These are phyloP conservation scores for Clonostachys rhizophaga DNA, from an alignment of 2,329 filamentous ascomycete genomes.

Conservation along the genomic window DNA sequence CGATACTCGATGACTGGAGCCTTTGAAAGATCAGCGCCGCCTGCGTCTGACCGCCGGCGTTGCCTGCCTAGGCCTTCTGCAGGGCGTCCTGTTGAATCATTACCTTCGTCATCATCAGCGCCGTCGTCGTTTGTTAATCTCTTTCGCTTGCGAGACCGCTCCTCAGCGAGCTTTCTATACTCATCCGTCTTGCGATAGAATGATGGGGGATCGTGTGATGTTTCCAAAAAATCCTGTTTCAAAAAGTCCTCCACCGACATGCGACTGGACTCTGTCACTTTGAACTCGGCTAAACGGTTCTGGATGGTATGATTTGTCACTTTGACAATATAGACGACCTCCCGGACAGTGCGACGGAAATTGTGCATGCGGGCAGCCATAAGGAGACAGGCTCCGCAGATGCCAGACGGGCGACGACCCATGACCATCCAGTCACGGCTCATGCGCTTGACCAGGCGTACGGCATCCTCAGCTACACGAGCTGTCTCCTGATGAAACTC, in stretches of 20 bases:
- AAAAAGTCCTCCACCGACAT: conserved; percentile 87
- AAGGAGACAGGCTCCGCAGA: conserved; percentile 90
- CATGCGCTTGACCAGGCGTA: conserved; percentile 87
- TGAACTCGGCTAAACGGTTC: conserved; percentile 88
- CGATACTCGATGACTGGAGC: conserved; percentile 31
- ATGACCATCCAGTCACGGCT: conserved; percentile 96
- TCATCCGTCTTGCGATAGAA: conserved; percentile 65
- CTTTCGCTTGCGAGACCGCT: conserved; percentile 20
- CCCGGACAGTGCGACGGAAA: conserved; percentile 84
- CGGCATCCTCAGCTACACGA: conserved; percentile 83
- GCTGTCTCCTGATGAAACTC: conserved; percentile 82
- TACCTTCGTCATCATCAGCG: conserved; percentile 20
- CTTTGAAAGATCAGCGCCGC: conserved; percentile 25
- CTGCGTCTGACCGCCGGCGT: background rate
- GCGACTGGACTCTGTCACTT: conserved; percentile 75
- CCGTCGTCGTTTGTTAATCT: conserved; percentile 12
- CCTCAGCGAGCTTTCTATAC: conserved; percentile 47
- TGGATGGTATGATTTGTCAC: conserved; percentile 92
- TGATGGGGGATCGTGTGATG: conserved; percentile 75
- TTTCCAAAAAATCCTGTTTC: conserved; percentile 66
- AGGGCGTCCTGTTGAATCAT: conserved; percentile 9
- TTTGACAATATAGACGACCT: conserved; percentile 98
- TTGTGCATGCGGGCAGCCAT: conserved; percentile 98
- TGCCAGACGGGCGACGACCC: conserved; percentile 85
- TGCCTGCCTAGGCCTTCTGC: background rate